These are phyloP conservation scores for Tetradesmus lagerheimii DNA, from an alignment of 139 green algal species.

Conservation along the genomic window DNA sequence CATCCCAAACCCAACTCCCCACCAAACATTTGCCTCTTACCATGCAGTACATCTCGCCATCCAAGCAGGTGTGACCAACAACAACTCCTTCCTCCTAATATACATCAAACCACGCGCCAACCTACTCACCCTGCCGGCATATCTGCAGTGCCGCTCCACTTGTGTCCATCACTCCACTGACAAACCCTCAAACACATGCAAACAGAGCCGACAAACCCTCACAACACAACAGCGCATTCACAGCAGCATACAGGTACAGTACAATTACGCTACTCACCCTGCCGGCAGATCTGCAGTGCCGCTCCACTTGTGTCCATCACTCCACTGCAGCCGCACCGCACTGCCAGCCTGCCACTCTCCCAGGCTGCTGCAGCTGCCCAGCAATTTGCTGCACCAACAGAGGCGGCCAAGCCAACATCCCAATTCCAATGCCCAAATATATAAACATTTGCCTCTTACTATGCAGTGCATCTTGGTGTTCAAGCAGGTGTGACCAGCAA, in stretches of 20 bases:
- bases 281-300: background rate
- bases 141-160: no score
- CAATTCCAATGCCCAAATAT: background rate
- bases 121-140: background rate
- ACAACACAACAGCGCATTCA: background rate
- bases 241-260: no score
- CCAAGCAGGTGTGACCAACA: no score
- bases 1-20: no score
- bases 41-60: no score
- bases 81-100: background rate
- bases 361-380: no score
- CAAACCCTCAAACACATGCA: background rate
- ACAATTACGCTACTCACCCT: background rate
- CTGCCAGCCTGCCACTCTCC: no score
- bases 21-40: no score
- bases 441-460: background rate
- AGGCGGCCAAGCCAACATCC: no score
- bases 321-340: background rate
- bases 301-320: background rate
- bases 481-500: no score
- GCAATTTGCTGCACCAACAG: no score
- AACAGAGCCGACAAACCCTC: no score
- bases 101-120: background rate
- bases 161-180: background rate
- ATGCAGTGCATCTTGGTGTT: background rate